Evolutionary conservation across 1,284 basidiomycete genomes (phyloP).

Genomic region (Leucoagaricus sp.): DNA sequence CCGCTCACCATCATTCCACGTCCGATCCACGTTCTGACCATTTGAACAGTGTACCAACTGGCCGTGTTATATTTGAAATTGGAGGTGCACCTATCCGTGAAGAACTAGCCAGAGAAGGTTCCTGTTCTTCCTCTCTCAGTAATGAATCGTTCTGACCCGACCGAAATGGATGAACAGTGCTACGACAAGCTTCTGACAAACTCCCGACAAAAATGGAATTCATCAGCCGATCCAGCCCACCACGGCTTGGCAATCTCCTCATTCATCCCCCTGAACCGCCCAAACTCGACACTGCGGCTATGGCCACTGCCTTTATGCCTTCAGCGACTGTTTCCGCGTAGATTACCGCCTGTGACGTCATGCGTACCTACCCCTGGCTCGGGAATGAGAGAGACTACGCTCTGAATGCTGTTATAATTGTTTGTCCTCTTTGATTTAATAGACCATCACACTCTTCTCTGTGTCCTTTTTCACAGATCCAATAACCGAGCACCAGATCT

Average conservation of each 20-base stretch:
- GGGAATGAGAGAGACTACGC: too few relatives aligned
- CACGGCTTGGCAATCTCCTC: slow-evolving; percentile 78
- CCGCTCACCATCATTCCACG: background rate
- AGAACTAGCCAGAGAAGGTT: slow-evolving; percentile 92
- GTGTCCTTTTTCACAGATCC: too few relatives aligned
- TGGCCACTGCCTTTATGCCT: background rate
- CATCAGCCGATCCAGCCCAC: slow-evolving; percentile 69
- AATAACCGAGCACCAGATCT: too few relatives aligned
- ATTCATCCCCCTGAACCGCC: slow-evolving; percentile 44
- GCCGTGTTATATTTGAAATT: slow-evolving; percentile 93
- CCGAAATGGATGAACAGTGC: slow-evolving; percentile 50
- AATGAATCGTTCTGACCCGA: background rate
- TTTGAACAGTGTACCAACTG: slow-evolving; percentile 75
- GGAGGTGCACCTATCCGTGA: slow-evolving; percentile 90
- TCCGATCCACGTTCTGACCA: slow-evolving; percentile 3
- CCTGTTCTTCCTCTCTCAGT: slow-evolving; percentile 23
- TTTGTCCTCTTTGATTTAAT: too few relatives aligned
- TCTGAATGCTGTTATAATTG: too few relatives aligned
- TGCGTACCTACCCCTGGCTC: too few relatives aligned
- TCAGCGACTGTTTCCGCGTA: background rate
- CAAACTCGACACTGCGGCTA: background rate
- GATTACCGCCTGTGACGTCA: too few relatives aligned
- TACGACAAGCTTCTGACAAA: slow-evolving; percentile 89
- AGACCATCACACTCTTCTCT: too few relatives aligned
- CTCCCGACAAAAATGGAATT: slow-evolving; percentile 92